A percentile compares a stretch with the other conserved stretches of the same genome.
Evolutionary conservation across 192 early-diverging fungal genomes (phyloP).

Genomic region (Obelidium mucronatum): DNA sequence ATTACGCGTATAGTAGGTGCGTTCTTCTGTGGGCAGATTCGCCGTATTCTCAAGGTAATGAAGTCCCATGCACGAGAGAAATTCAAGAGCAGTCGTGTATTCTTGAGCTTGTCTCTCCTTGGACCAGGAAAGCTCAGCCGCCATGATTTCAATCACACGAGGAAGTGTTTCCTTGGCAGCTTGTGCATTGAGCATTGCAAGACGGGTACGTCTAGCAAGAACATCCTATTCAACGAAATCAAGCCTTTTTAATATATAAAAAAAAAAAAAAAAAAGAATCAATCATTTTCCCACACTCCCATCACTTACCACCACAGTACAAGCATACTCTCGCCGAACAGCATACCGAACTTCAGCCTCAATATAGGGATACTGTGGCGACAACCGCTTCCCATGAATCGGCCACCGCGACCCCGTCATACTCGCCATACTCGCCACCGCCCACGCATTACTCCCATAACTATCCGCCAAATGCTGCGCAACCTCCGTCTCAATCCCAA

Average conservation of each 20-base stretch:
- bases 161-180: slow-evolving; percentile 88
- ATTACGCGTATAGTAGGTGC: slow-evolving; percentile 54
- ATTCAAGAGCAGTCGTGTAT: slow-evolving; percentile 72
- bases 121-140: slow-evolving; percentile 84
- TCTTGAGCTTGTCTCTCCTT: slow-evolving; percentile 72
- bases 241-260: background rate
- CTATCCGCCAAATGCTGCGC: slow-evolving; percentile 89
- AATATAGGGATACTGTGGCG: slow-evolving; percentile 88
- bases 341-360: slow-evolving; percentile 95
- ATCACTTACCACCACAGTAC: slow-evolving; percentile 77
- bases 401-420: slow-evolving; percentile 78
- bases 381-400: slow-evolving; percentile 80
- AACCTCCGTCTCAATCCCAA: slow-evolving; percentile 91
- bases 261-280: slow-evolving; percentile 13
- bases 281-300: background rate
- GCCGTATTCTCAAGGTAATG: slow-evolving; percentile 25
- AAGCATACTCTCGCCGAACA: slow-evolving; percentile 90
- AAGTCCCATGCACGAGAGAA: slow-evolving; percentile 94
- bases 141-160: slow-evolving; percentile 90
- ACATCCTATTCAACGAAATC: slow-evolving; percentile 72
- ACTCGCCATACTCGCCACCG: slow-evolving; percentile 84
- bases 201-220: slow-evolving; percentile 85
- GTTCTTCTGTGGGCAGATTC: slow-evolving; percentile 37
- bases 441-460: slow-evolving; percentile 96
- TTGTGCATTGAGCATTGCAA: slow-evolving; percentile 94